A percentile compares a stretch with the other conserved stretches of the same genome.
phyloP scores from a whole-genome alignment of 176 grass and related monocot species.

The Themeda triandra region DNA sequence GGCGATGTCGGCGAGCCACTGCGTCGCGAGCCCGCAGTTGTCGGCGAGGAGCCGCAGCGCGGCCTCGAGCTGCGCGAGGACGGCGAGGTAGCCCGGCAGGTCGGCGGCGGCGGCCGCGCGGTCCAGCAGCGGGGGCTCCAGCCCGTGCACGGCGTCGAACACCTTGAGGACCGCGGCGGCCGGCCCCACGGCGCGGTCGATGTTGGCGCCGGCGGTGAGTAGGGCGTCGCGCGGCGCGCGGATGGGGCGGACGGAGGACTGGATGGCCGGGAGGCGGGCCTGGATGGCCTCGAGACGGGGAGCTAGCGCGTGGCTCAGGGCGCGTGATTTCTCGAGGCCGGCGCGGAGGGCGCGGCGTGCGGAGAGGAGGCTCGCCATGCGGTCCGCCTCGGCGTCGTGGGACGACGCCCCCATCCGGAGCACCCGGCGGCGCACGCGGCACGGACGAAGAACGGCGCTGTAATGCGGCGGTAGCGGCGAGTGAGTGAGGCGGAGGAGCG shows the following conservation, averaged over 20 bases:
- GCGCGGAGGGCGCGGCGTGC: constrained; percentile 45
- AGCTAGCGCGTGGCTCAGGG: constrained; percentile 32
- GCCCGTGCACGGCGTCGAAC: constrained; percentile 91
- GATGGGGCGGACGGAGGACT: constrained; percentile 69
- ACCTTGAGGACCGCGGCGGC: constrained; percentile 89
- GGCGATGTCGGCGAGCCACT: constrained; percentile 83
- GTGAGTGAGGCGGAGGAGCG: not conserved
- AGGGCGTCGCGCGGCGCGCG: constrained; percentile 56
- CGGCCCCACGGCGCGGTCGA: constrained; percentile 76
- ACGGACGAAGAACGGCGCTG: too few species aligned
- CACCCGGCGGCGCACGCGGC: not conserved
- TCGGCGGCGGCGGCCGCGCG: constrained; percentile 22
- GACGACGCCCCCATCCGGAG: not conserved
- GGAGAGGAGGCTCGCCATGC: constrained; percentile 37
- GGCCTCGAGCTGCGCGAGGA: constrained; percentile 73
- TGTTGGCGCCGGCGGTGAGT: constrained; percentile 34
- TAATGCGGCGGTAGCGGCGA: not conserved
- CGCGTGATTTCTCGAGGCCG: constrained; percentile 45
- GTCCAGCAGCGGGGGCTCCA: constrained; percentile 64
- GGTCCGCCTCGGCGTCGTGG: not conserved
- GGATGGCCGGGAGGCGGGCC: constrained; percentile 42
- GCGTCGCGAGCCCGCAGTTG: constrained; percentile 71
- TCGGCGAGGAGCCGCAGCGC: constrained; percentile 72
- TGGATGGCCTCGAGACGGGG: constrained; percentile 54
- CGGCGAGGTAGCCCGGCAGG: constrained; percentile 55